Evolutionary conservation across 257 asterid genomes (phyloP).

Genomic region (Ajuga chamaepitys): DNA sequence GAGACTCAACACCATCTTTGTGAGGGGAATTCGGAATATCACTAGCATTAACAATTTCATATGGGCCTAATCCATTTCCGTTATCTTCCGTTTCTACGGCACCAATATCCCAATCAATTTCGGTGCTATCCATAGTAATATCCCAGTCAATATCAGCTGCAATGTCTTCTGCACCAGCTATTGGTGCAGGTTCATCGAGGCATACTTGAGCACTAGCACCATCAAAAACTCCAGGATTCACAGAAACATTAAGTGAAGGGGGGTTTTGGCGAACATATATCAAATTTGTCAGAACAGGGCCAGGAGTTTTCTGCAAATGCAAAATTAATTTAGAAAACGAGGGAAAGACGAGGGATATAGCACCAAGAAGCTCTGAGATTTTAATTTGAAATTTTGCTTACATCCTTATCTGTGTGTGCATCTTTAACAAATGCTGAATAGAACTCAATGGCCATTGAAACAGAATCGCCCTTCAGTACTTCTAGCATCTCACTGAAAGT

Average conservation of each 20-base stretch:
- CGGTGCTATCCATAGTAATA: slow-evolving; percentile 71
- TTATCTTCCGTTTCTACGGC: slow-evolving; percentile 67
- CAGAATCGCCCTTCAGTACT: slow-evolving; percentile 63
- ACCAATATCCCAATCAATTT: slow-evolving; percentile 91
- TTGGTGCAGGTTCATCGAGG: slow-evolving; percentile 24
- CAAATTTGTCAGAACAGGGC: slow-evolving; percentile 45
- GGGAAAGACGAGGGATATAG: background rate
- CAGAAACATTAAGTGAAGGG: slow-evolving; percentile 55
- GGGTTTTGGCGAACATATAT: slow-evolving; percentile 54
- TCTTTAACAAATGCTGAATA: slow-evolving; percentile 75
- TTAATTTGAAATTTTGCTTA: slow-evolving; percentile 24
- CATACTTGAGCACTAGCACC: slow-evolving; percentile 29
- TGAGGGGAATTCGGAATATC: slow-evolving; percentile 53
- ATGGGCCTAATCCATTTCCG: slow-evolving; percentile 87
- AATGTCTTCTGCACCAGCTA: slow-evolving; percentile 26
- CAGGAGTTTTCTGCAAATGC: slow-evolving; percentile 50
- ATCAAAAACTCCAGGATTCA: slow-evolving; percentile 44
- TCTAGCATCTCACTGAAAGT: slow-evolving; percentile 65
- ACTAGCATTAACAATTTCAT: slow-evolving; percentile 85
- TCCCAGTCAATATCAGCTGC: slow-evolving; percentile 81
- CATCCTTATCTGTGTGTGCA: slow-evolving; percentile 76
- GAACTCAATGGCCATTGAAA: slow-evolving; percentile 65
- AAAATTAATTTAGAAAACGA: background rate
- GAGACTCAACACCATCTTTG: slow-evolving; percentile 25
- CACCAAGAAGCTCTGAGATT: background rate